These are phyloP conservation scores for Diaporthe helianthi DNA, from an alignment of 2,329 filamentous ascomycete genomes.

Conservation along the genomic window DNA sequence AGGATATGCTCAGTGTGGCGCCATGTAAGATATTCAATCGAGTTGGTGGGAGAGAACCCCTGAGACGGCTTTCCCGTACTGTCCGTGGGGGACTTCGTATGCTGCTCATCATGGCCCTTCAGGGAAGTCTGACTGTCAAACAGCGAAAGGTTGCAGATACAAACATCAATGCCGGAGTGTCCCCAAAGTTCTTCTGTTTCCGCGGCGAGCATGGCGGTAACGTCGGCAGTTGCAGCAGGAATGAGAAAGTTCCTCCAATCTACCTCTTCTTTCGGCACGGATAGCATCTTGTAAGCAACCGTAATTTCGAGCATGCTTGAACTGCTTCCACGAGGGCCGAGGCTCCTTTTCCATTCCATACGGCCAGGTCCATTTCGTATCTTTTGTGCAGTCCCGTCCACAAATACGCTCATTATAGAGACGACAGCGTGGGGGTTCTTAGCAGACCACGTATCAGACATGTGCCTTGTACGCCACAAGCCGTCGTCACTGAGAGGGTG, in stretches of 20 bases:
- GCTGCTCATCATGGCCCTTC: not conserved
- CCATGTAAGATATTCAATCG: slow-evolving; percentile 23
- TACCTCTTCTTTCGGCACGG: not conserved
- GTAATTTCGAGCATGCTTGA: not conserved
- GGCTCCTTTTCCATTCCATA: no score
- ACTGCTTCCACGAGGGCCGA: not conserved
- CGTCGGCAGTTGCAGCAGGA: not conserved
- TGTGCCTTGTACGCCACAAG: no score
- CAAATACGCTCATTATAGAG: slow-evolving; percentile 1
- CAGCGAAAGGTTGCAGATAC: not conserved
- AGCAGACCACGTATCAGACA: no score
- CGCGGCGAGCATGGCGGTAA: not conserved
- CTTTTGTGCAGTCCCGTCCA: not conserved
- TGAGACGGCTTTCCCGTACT: no score
- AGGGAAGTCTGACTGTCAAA: not conserved
- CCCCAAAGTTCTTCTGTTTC: not conserved
- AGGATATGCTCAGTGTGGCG: slow-evolving; percentile 31
- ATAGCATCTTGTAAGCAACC: slow-evolving; percentile 11
- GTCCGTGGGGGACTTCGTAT: no score
- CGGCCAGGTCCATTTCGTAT: no score
- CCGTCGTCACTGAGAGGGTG: no score
- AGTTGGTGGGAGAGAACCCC: not conserved
- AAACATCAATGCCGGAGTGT: not conserved
- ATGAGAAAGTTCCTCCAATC: slow-evolving; percentile 22
- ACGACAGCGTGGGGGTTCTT: not conserved